Evolutionary conservation across 352 stramenopile species (phyloP), one percentile per base, ranked within the genome.

Genomic region (Elongisporangium senticosum): DNA sequence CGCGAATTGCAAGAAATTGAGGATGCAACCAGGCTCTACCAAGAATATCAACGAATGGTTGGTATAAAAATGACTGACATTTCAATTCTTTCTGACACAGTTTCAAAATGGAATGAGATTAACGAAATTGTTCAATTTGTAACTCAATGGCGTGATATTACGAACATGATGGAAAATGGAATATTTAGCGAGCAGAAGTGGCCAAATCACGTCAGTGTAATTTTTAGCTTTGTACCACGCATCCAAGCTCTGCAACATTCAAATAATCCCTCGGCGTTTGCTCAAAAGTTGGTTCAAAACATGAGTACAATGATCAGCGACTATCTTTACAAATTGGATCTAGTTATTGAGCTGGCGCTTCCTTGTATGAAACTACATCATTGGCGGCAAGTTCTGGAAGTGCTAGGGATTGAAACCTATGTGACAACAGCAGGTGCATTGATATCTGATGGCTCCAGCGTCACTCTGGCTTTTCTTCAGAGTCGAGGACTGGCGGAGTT

Each of bases 1-100:
- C 58, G 64, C 4, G 79, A 91, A 21, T 62, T 89, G 11, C 28
- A 63, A 28, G 53, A 59, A 7, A 89, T 89, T 28, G 67, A 77
- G 53, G 75, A 83, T 24, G 69, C 82, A 4, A 74, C 73, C 3
- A 64, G 58, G 24, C 52, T 87, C n/a, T 91, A 89, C 39, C 72
- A 86, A 61, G 75, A 85, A 15, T 91, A 89, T 50, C 79, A 91
- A 49, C 68, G 68, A 49, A 85, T 89, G 69, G 77, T 89, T 10
- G 77, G 77, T 6, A 64, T 89, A 23, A 87, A 89, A 40, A 64
- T 82, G 13, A 74, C 74, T 1, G 79, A 87, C 8, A 76, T 87
- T n/a, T 65, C 65, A 11, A 61, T 78, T 49, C 60, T 91, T 0
- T 59, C 37, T 3, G 73, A 86, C 43, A 71, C 75, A 13, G 77